Conservation (phyloP, 2,329 filamentous ascomycete genomes). For the Aspergillus pseudonomiae region DNA sequence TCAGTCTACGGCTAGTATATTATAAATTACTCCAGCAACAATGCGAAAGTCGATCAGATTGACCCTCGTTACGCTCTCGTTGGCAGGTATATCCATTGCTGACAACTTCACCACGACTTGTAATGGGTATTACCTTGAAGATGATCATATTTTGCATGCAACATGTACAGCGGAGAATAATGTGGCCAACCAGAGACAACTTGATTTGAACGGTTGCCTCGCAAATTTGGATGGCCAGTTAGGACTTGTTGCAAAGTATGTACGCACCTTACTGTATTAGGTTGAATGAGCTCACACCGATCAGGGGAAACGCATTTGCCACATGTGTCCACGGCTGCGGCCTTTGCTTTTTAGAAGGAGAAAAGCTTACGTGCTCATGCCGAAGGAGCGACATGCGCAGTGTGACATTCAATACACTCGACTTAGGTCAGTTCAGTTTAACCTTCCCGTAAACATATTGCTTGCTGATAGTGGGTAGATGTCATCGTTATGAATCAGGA, state of each 20-base stretch:
- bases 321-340: background rate
- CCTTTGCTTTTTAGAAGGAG: background rate
- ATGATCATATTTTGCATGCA: background rate
- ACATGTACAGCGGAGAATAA: background rate
- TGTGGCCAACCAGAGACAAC: background rate
- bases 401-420: background rate
- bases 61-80: no score
- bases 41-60: no score
- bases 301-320: background rate
- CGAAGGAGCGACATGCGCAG: background rate
- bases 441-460: background rate
- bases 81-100: background rate
- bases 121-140: background rate
- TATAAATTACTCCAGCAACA: no score
- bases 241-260: background rate
- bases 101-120: background rate
- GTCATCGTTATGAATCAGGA: background rate
- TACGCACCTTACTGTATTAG: background rate
- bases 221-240: background rate
- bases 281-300: background rate
- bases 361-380: background rate
- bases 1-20: no score
- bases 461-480: background rate
- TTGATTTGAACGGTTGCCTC: background rate
- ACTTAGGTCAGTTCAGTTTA: background rate